These are phyloP conservation scores for Apiotrichum porosum DNA, from an alignment of 1,284 basidiomycete genomes.

Conservation along the genomic window DNA sequence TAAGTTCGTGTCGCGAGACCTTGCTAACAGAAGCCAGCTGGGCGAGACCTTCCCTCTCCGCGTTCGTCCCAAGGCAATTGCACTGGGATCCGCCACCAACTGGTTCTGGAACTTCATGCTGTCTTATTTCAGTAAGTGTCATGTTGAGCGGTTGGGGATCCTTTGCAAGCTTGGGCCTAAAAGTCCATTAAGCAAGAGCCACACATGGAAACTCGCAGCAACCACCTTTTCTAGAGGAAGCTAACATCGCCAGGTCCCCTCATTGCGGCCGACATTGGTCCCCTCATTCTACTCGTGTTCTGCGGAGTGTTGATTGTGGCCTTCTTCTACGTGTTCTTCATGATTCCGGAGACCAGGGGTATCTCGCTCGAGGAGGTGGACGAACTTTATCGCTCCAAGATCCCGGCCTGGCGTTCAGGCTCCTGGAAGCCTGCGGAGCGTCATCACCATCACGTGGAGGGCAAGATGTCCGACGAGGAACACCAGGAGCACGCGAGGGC, in stretches of 20 bases:
- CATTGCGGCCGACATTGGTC: slow-evolving; percentile 64
- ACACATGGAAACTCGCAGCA: too few relatives aligned
- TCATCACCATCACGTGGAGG: slow-evolving; percentile 5
- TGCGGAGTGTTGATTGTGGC: slow-evolving; percentile 58
- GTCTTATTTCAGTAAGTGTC: slow-evolving; percentile 56
- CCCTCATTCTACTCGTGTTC: slow-evolving; percentile 56
- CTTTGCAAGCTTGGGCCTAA: too few relatives aligned
- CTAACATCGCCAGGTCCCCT: too few relatives aligned
- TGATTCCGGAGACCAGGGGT: slow-evolving; percentile 68
- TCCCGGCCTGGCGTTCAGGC: slow-evolving; percentile 62
- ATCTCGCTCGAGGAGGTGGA: slow-evolving; percentile 73
- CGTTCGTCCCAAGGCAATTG: slow-evolving; percentile 68
- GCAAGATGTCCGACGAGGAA: too few relatives aligned
- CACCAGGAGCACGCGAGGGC: too few relatives aligned
- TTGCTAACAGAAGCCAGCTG: too few relatives aligned
- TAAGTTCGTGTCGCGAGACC: too few relatives aligned
- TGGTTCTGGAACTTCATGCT: slow-evolving; percentile 60
- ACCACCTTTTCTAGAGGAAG: too few relatives aligned
- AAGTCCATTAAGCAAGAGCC: too few relatives aligned
- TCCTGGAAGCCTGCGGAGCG: slow-evolving; percentile 56
- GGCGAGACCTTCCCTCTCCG: slow-evolving; percentile 67
- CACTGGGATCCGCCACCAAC: slow-evolving; percentile 59
- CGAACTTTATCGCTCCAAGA: slow-evolving; percentile 62
- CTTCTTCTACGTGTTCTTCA: slow-evolving; percentile 56
- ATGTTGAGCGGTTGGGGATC: too few relatives aligned